These are phyloP conservation scores for Hemileccinum impolitum DNA, from an alignment of 768 basidiomycete species.

Conservation along the genomic window DNA sequence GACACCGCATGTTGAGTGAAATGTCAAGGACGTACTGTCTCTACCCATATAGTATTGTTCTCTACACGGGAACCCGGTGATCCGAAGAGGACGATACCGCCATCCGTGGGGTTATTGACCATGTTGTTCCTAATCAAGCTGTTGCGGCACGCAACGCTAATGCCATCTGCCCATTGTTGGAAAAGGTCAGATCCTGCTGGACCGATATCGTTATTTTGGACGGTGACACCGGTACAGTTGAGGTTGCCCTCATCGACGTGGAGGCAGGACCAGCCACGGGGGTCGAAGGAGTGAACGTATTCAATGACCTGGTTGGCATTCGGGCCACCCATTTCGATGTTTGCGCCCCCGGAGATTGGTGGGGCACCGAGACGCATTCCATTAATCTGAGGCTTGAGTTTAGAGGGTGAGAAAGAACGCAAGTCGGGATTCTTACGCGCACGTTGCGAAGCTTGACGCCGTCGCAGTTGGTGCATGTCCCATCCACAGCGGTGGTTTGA, in stretches of 20 bases:
- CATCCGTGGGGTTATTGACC: conserved; percentile 72
- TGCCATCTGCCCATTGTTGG: conserved; percentile 80
- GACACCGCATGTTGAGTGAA: neutral
- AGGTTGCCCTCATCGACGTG: conserved; percentile 61
- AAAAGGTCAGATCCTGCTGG: conserved; percentile 66
- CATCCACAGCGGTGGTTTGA: conserved; percentile 72
- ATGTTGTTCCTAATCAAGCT: conserved; percentile 63
- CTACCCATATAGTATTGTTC: conserved; percentile 75
- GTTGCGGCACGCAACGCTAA: conserved; percentile 68
- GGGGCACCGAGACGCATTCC: conserved; percentile 58
- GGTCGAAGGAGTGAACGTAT: conserved; percentile 72
- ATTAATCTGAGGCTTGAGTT: conserved; percentile 50
- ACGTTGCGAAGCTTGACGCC: conserved; percentile 67
- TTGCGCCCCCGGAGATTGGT: conserved; percentile 61
- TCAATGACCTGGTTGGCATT: conserved; percentile 74
- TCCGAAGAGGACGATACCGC: conserved; percentile 77
- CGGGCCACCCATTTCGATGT: conserved; percentile 82
- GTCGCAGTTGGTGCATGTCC: conserved; percentile 55
- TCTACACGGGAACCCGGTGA: conserved; percentile 68
- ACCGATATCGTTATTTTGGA: conserved; percentile 83
- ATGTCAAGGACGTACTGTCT: conserved; percentile 44
- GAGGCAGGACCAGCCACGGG: conserved; percentile 80
- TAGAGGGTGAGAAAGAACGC: neutral
- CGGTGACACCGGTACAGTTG: conserved; percentile 56
- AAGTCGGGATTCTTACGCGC: conserved; percentile 42